phyloP scores from a whole-genome alignment of 441 rosid species.

The Theobroma grandiflorum region DNA sequence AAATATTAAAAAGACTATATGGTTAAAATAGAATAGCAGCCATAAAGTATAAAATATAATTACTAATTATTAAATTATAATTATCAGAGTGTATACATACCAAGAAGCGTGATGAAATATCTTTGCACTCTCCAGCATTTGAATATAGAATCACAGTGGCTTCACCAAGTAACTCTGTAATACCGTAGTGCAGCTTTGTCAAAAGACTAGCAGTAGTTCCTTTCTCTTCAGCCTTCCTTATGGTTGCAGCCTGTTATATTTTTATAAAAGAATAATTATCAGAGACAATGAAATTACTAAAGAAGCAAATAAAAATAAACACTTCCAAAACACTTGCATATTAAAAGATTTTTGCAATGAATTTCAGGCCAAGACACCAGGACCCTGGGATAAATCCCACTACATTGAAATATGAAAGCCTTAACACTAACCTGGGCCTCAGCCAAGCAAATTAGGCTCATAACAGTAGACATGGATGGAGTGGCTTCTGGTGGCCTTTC shows the following conservation, averaged over 20 bases:
- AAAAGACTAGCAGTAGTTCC: constrained; percentile 56
- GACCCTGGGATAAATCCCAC: constrained; percentile 1
- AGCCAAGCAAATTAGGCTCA: constrained; percentile 79
- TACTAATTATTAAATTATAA: too few relatives aligned
- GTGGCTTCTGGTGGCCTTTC: constrained; percentile 73
- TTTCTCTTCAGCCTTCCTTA: constrained; percentile 69
- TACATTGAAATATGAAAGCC: background rate
- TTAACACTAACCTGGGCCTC: constrained; percentile 74
- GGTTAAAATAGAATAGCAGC: too few relatives aligned
- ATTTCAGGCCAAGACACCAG: background rate
- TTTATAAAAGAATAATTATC: constrained; percentile 21
- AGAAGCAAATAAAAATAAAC: background rate
- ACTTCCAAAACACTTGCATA: background rate
- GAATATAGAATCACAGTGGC: constrained; percentile 47
- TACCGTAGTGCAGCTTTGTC: constrained; percentile 77
- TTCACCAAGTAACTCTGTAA: constrained; percentile 61
- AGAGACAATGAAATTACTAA: background rate
- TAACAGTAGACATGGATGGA: constrained; percentile 50
- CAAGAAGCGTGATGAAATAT: constrained; percentile 60
- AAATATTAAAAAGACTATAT: too few relatives aligned
- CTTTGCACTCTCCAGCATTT: constrained; percentile 49
- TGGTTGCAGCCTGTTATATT: constrained; percentile 55
- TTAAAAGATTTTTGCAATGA: background rate
- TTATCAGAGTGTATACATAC: constrained; percentile 39
- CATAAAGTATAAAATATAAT: too few relatives aligned